phyloP scores from a whole-genome alignment of 805 yeast species.

The Saccharomycopsis javanensis region DNA sequence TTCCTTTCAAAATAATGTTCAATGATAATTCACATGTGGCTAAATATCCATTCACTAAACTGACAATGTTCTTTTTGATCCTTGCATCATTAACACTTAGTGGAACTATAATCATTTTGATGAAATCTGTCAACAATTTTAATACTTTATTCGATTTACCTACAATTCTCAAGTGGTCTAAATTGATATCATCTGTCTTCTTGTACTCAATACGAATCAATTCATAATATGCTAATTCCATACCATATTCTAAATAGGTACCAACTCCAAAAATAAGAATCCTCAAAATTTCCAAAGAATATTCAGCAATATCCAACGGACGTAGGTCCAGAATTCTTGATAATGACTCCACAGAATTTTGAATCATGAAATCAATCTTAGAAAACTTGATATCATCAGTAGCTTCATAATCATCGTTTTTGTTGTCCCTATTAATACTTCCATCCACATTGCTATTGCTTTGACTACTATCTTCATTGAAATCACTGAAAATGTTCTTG shows the following conservation, averaged over 20 bases:
- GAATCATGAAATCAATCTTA: conserved; percentile 53
- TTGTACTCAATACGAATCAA: conserved; percentile 31
- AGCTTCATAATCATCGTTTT: conserved; percentile 8
- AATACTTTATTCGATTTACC: conserved; percentile 49
- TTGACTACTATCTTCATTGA: conserved; percentile 7
- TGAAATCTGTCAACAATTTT: conserved; percentile 57
- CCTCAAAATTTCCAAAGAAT: conserved; percentile 58
- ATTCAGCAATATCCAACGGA: conserved; percentile 50
- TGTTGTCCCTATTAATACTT: background rate
- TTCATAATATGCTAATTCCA: conserved; percentile 56
- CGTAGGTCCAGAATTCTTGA: conserved; percentile 68
- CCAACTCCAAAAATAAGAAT: conserved; percentile 62
- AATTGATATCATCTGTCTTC: conserved; percentile 29
- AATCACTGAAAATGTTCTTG: conserved; percentile 16
- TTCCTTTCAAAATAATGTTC: conserved; percentile 52
- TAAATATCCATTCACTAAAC: conserved; percentile 51
- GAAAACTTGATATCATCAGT: conserved; percentile 29
- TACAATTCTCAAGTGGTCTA: conserved; percentile 41
- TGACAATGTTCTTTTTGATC: conserved; percentile 48
- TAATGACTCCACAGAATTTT: conserved; percentile 65
- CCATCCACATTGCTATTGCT: conserved; percentile 2
- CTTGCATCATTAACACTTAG: conserved; percentile 52
- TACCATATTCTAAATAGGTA: conserved; percentile 61
- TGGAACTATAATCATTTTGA: conserved; percentile 68
- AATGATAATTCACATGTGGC: conserved; percentile 54